Evolutionary conservation across 805 yeast species (phyloP).

Genomic region (Candida endomychidarum): DNA sequence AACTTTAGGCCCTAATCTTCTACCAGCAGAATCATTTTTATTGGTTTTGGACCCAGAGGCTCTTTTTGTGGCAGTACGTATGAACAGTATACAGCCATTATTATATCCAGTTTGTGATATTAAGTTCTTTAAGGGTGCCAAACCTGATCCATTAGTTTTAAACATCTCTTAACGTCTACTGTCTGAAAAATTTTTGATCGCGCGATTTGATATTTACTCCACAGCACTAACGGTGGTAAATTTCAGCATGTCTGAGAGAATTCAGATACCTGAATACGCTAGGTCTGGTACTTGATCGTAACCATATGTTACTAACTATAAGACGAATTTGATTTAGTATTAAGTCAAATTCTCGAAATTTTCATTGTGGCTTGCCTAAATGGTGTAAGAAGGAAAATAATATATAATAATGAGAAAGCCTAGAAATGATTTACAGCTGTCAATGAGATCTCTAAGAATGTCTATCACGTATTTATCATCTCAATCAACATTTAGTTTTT

Average conservation of each 20-base stretch:
- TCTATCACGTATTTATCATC: too few species aligned
- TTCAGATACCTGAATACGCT: too few species aligned
- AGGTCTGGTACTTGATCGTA: too few species aligned
- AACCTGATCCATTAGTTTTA: not conserved
- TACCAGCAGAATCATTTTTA: constrained; percentile 92
- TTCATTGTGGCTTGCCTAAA: too few species aligned
- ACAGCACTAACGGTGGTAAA: not conserved
- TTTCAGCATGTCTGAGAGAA: constrained; percentile 1
- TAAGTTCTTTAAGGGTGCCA: constrained; percentile 1
- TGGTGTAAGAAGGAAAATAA: too few species aligned
- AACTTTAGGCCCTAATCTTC: constrained; percentile 87
- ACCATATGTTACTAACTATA: too few species aligned
- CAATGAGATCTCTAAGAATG: too few species aligned
- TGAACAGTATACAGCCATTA: constrained; percentile 16
- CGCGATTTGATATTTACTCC: constrained; percentile 8
- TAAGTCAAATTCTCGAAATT: too few species aligned
- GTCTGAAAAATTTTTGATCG: constrained; percentile 8
- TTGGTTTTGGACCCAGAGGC: constrained; percentile 95
- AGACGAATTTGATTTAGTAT: too few species aligned
- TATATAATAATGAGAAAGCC: too few species aligned
- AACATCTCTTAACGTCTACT: constrained; percentile 4
- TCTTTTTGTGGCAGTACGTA: constrained; percentile 90
- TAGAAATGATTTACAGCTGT: too few species aligned
- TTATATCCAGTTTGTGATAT: constrained; percentile 1
- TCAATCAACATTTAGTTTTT: too few species aligned